A percentile compares a stretch with the other conserved stretches of the same genome.
Evolutionary conservation across 1,284 basidiomycete species (phyloP).

Genomic region (Sanguinoderma infundibulare): DNA sequence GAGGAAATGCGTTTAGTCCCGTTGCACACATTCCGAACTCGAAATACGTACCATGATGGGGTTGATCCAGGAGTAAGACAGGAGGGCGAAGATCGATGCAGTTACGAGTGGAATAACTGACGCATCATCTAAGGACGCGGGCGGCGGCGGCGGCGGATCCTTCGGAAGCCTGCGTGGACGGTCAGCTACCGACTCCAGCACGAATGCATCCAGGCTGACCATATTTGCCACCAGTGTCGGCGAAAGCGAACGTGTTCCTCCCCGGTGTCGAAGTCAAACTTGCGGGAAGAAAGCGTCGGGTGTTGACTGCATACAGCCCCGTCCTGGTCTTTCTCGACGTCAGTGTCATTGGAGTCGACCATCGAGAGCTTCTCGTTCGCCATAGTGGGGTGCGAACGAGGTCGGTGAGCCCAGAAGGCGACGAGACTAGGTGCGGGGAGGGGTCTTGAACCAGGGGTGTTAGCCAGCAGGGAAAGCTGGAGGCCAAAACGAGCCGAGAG

Average conservation of each 20-base stretch:
- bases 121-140: conserved; percentile 60
- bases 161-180: conserved; percentile 58
- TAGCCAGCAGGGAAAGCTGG: too few species aligned
- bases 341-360: conserved; percentile 18
- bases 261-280: conserved; percentile 51
- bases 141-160: conserved; percentile 61
- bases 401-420: neutral
- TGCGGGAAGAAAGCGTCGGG: conserved; percentile 19
- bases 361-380: conserved; percentile 18
- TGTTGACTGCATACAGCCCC: conserved; percentile 1
- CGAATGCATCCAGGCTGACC: conserved; percentile 29
- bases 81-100: conserved; percentile 58
- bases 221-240: conserved; percentile 54
- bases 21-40: neutral
- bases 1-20: neutral
- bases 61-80: conserved; percentile 71
- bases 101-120: conserved; percentile 60
- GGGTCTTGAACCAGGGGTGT: neutral
- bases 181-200: neutral
- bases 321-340: conserved; percentile 19
- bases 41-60: conserved; percentile 61
- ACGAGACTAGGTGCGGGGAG: neutral
- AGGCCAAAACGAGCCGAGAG: neutral
- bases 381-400: neutral
- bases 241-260: conserved; percentile 48